These are phyloP conservation scores for Dichotomopilus funicola DNA, from an alignment of 2,329 filamentous ascomycete species.

Conservation along the genomic window DNA sequence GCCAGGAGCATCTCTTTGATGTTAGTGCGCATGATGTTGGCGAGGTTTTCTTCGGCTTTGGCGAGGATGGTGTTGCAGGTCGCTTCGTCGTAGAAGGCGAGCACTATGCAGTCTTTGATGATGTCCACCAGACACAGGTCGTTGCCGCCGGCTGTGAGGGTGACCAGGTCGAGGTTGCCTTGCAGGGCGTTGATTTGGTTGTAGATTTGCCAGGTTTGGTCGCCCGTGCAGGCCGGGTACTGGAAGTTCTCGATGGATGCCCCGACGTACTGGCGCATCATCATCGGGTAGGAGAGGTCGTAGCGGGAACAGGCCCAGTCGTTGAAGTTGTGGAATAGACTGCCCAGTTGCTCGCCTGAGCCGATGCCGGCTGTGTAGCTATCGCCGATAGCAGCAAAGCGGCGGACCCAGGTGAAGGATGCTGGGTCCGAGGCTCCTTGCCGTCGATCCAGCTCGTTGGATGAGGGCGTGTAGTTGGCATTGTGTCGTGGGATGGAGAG, in stretches of 20 bases:
- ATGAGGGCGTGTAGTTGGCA: background rate
- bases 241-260: conserved; percentile 2
- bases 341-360: background rate
- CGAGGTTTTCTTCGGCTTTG: background rate
- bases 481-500: conserved; percentile 1
- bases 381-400: background rate
- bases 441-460: background rate
- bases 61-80: background rate
- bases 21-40: conserved; percentile 2
- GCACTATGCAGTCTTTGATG: conserved; percentile 3
- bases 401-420: conserved; percentile 1
- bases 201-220: background rate
- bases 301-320: conserved; percentile 2
- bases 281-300: conserved; percentile 1
- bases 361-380: conserved; percentile 1
- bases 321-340: conserved; percentile 3
- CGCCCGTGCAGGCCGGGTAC: conserved; percentile 1
- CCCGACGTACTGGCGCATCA: background rate
- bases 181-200: background rate
- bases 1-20: conserved; percentile 1
- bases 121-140: conserved; percentile 1
- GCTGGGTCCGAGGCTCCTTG: background rate
- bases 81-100: conserved; percentile 2
- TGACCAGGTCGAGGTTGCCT: background rate
- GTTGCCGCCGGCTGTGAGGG: background rate